These are phyloP conservation scores for Endocarpon pusillum DNA, from an alignment of 495 filamentous ascomycete genomes.

Conservation along the genomic window DNA sequence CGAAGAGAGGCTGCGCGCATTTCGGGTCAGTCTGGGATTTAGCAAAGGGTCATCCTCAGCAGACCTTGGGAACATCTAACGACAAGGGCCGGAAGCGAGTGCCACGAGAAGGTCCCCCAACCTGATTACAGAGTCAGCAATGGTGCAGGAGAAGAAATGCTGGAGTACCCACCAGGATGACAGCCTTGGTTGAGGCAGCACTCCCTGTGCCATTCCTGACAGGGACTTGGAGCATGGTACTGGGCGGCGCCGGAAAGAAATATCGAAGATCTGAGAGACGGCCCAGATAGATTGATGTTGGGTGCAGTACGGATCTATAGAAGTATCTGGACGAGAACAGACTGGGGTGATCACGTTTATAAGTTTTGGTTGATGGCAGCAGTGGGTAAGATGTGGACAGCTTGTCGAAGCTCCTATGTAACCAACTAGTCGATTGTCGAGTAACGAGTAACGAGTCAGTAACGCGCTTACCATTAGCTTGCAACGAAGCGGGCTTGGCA, in stretches of 20 bases:
- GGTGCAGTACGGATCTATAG: not conserved
- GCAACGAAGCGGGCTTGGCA: too few relatives aligned
- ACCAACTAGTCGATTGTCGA: too few relatives aligned
- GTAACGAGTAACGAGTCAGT: too few relatives aligned
- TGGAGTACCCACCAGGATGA: slow-evolving; percentile 40
- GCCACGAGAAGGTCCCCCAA: slow-evolving; percentile 85
- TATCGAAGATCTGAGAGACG: too few relatives aligned
- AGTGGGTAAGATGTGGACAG: too few relatives aligned
- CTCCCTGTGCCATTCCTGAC: slow-evolving; percentile 24
- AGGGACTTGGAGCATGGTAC: slow-evolving; percentile 34
- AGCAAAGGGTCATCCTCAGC: slow-evolving; percentile 11
- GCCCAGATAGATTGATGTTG: too few relatives aligned
- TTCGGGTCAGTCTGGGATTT: slow-evolving; percentile 3
- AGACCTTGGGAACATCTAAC: slow-evolving; percentile 90
- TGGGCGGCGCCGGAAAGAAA: too few relatives aligned
- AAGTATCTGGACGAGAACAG: not conserved
- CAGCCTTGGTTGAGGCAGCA: slow-evolving; percentile 44
- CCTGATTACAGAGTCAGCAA: slow-evolving; percentile 32
- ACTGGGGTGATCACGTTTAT: too few relatives aligned
- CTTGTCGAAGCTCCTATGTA: too few relatives aligned
- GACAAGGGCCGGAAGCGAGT: slow-evolving; percentile 93
- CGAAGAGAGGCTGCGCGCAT: slow-evolving; percentile 71
- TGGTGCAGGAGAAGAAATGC: slow-evolving; percentile 2
- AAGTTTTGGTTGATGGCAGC: too few relatives aligned
- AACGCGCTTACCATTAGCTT: too few relatives aligned